Percentiles rank a stretch among this genome's conserved stretches.
Evolutionary conservation across 352 stramenopile species (phyloP).

Genomic region (Elongisporangium senticosum): DNA sequence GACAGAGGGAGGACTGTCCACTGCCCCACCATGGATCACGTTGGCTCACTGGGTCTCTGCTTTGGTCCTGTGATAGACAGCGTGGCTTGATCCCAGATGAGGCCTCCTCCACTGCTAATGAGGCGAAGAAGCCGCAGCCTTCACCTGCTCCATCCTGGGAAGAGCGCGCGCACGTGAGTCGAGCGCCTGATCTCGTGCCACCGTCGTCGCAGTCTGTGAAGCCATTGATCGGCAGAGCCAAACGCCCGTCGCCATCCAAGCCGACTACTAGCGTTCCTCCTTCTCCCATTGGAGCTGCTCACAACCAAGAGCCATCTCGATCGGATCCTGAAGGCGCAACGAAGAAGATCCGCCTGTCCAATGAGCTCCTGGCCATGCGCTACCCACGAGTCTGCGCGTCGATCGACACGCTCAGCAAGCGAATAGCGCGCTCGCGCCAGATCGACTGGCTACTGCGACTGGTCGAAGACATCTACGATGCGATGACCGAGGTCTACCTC

Average conservation of each 20-base stretch:
- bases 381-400: slow-evolving; percentile 49
- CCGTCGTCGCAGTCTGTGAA: not conserved
- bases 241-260: not conserved
- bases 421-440: slow-evolving; percentile 21
- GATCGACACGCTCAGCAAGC: slow-evolving; percentile 14
- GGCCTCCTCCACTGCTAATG: slow-evolving; percentile 1
- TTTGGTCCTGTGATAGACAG: slow-evolving; percentile 13
- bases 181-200: too few relatives aligned
- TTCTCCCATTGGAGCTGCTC: not conserved
- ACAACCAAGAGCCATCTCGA: not conserved
- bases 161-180: not conserved
- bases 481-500: slow-evolving; percentile 14
- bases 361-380: slow-evolving; percentile 25
- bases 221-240: not conserved
- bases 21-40: not conserved
- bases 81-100: slow-evolving; percentile 35
- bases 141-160: not conserved
- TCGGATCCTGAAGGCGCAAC: not conserved
- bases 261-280: not conserved
- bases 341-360: slow-evolving; percentile 12
- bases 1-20: slow-evolving; percentile 14
- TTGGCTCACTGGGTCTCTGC: not conserved
- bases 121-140: not conserved
- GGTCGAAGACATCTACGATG: slow-evolving; percentile 67
- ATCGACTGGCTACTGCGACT: slow-evolving; percentile 60